Evolutionary conservation across 108 stramenopile genomes (phyloP), one percentile per base, ranked within the genome.

Genomic region (Fistulifera pelliculosa): DNA sequence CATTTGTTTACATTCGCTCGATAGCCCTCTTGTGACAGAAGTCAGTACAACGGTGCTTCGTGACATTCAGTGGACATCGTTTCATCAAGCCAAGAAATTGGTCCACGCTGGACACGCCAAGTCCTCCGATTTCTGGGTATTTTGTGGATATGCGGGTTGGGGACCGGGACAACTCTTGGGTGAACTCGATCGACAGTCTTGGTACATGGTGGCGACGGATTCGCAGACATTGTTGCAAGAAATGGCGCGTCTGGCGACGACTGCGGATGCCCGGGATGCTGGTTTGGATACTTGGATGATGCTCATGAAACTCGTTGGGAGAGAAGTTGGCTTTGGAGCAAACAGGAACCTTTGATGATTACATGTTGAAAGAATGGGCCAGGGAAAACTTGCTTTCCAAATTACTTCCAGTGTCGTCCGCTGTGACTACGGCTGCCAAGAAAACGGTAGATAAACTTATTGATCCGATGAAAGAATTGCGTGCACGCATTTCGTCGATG

Each of bases 21-120:
- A 72, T 42, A 53, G 61, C 39, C 69, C 75, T 16, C 70, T 58
- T 44, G 81, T 68, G 13, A 65, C 38, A 24, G 45, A 74, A 38
- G 79, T 71, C 35, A 78, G 76, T 24, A 70, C 73, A 45, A 47
- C 75, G 7, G 76, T 92, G 16, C 81, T 87, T 79, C 82, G 83
- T 35, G 90, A 92, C 61, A 86, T 90, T 50, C 83, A 85, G 69
- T 87, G 83, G 85, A 85, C 87, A 1, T 70, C 85, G n/a, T 87
- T 89, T 59, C 65, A 71, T 1, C 84, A 89, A 63, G 91, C 87
- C 22, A 85, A 88, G 45, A 27, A 61, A 13, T 40, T 80, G 17
- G 79, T 87, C 5, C 35, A 76, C 43, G 51, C 48, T 22, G 79
- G 79, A 31, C 76, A 56, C 15, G 55, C 66, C 0, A 53, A 60